phyloP scores from a whole-genome alignment of 2,329 filamentous ascomycete genomes.

The Parastagonospora avenae region DNA sequence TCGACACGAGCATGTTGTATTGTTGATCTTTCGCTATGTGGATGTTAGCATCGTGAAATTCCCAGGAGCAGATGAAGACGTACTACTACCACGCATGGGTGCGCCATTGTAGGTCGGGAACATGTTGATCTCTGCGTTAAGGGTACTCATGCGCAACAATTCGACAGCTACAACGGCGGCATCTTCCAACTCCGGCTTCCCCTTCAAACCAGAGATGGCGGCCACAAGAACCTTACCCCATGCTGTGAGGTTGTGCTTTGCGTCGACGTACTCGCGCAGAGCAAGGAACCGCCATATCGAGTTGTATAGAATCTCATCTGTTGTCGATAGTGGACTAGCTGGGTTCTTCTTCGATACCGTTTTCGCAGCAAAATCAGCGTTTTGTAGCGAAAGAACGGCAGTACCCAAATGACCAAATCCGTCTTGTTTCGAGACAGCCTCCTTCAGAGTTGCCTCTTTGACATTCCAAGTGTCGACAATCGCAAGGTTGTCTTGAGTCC shows the following conservation, averaged over 20 bases:
- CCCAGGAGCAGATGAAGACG: constrained; percentile 14
- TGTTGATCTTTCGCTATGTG: constrained; percentile 71
- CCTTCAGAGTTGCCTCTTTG: constrained; percentile 61
- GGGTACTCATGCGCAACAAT: constrained; percentile 76
- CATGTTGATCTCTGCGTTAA: constrained; percentile 71
- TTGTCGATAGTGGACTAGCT: constrained; percentile 58
- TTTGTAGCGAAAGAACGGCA: constrained; percentile 65
- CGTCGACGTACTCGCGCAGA: constrained; percentile 81
- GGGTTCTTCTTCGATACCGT: constrained; percentile 66
- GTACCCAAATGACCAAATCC: constrained; percentile 53
- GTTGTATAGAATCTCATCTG: constrained; percentile 74
- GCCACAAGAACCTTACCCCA: constrained; percentile 80
- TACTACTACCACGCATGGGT: constrained; percentile 59
- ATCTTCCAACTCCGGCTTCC: constrained; percentile 68
- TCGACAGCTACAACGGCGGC: constrained; percentile 84
- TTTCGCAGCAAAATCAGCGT: constrained; percentile 70
- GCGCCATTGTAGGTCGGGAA: constrained; percentile 62
- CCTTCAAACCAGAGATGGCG: constrained; percentile 68
- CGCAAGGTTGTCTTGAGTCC: constrained; percentile 60
- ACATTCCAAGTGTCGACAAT: constrained; percentile 74
- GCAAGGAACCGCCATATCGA: constrained; percentile 89
- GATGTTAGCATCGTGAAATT: constrained; percentile 18
- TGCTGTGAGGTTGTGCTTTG: constrained; percentile 76
- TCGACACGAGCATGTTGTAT: constrained; percentile 80
- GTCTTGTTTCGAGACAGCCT: constrained; percentile 37